A percentile compares a stretch with the other conserved stretches of the same genome.
These are phyloP conservation scores for Magnusiomyces tetraspermus DNA, from an alignment of 1,139 yeast species.

Conservation along the genomic window DNA sequence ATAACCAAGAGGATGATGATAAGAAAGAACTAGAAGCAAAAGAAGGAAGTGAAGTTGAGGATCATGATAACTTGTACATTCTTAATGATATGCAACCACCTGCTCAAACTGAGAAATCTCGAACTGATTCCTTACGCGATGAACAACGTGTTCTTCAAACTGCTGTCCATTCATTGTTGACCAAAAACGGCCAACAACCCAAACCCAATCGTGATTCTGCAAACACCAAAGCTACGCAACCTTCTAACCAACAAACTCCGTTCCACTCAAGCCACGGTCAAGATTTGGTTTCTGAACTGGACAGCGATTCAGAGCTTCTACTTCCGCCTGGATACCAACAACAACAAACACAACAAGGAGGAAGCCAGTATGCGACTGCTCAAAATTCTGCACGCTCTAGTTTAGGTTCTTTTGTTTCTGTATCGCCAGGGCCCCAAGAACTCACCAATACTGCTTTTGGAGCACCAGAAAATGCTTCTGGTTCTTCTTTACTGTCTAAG, in stretches of 20 bases:
- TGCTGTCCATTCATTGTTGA: slow-evolving; percentile 16
- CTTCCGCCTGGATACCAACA: too few relatives aligned
- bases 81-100: neutral
- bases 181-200: too few relatives aligned
- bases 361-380: too few relatives aligned
- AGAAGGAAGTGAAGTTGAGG: neutral
- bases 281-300: too few relatives aligned
- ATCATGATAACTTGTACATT: neutral
- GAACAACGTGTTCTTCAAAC: slow-evolving; percentile 29
- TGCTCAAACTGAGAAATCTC: slow-evolving; percentile 8
- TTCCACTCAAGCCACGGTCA: too few relatives aligned
- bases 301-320: too few relatives aligned
- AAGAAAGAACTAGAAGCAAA: too few relatives aligned
- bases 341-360: too few relatives aligned
- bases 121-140: slow-evolving; percentile 30
- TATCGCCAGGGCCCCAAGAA: neutral
- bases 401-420: neutral
- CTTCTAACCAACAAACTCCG: too few relatives aligned
- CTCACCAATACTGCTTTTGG: neutral
- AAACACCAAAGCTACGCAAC: too few relatives aligned
- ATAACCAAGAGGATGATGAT: neutral
- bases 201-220: too few relatives aligned
- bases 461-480: neutral
- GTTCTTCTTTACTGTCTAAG: slow-evolving; percentile 16
- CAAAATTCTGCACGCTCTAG: neutral